Evolutionary conservation across 176 grass and related monocot genomes (phyloP), one percentile per base, ranked within the genome.

Genomic region (Zea luxurians): DNA sequence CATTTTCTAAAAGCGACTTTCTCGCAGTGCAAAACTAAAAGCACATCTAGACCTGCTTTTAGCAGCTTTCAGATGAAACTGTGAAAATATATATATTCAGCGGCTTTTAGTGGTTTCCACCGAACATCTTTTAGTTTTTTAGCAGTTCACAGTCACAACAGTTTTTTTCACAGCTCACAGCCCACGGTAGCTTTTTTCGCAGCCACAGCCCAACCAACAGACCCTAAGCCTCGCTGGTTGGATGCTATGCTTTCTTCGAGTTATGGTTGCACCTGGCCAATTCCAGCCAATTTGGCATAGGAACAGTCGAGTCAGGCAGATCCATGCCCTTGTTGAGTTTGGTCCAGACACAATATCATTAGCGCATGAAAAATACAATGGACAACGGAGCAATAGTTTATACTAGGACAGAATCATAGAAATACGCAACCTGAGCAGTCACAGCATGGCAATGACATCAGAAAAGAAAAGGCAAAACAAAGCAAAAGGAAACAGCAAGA

Each of bases 401-500:
- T 7, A 71, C 46, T 36, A 16, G 68, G 46, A 78, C 10, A 66
- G 46, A 53, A 10, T 57, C 13, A 71, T 17, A 83, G 5, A 42
- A 63, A 4, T 44, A 44, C 43, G 17, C 44, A 62, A 15, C 58
- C 34, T 13, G 15, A 63, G 11, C 13, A 64, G 58, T 17, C 13
- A 48, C 3, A 6, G 13, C 48, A 74, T 43, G 46, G 10, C 61
- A 21, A 74, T 66, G 40, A 71, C 53, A 46, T 70, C 10, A 18
- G 4, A 4, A 61, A 61, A 36, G 21, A 15, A 66, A 66, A 17
- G 4, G 61, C 27, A 7, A 53, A 64, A 48, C 34, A 8, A 54
- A 46, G 58, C n/a, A 20, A 37, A 46, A 70, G 45, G 61, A 63
- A 70, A 4, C 55, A 77, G 17, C 47, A 72, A 20, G 40, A 57